Conservation (phyloP, 306 rosid genomes). For the Aeschynomene evenia region DNA sequence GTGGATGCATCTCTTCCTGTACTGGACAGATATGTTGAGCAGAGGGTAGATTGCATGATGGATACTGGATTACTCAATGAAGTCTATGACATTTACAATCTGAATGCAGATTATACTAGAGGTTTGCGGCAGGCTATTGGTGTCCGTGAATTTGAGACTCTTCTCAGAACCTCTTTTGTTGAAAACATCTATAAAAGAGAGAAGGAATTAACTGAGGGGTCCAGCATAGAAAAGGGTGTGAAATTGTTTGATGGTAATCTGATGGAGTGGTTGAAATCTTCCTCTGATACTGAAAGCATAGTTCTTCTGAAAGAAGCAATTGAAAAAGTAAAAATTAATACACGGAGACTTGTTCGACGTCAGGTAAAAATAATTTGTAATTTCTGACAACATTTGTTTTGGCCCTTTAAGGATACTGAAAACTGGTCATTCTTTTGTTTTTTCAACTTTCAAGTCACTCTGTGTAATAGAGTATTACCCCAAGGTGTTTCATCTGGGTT, state of each 20-base stretch:
- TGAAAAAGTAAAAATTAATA: conserved; percentile 76
- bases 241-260: conserved; percentile 42
- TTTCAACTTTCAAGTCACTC: too few relatives aligned
- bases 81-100: conserved; percentile 65
- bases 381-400: conserved; percentile 3
- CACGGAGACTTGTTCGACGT: conserved; percentile 80
- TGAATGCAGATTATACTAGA: conserved; percentile 67
- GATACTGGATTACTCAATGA: conserved; percentile 79
- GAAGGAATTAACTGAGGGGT: conserved; percentile 30
- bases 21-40: conserved; percentile 75
- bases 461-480: not conserved
- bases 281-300: conserved; percentile 36
- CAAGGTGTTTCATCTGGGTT: not conserved
- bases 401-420: conserved; percentile 22
- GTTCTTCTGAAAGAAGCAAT: conserved; percentile 64
- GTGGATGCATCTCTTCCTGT: conserved; percentile 78
- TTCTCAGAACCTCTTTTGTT: conserved; percentile 38
- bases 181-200: conserved; percentile 29
- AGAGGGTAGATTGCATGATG: conserved; percentile 84
- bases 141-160: conserved; percentile 76
- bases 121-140: conserved; percentile 89
- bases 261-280: conserved; percentile 44
- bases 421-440: conserved; percentile 20
- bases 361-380: conserved; percentile 50
- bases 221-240: conserved; percentile 36